phyloP scores from a whole-genome alignment of 345 rosid genomes.

The Raphanus raphanistrum region DNA sequence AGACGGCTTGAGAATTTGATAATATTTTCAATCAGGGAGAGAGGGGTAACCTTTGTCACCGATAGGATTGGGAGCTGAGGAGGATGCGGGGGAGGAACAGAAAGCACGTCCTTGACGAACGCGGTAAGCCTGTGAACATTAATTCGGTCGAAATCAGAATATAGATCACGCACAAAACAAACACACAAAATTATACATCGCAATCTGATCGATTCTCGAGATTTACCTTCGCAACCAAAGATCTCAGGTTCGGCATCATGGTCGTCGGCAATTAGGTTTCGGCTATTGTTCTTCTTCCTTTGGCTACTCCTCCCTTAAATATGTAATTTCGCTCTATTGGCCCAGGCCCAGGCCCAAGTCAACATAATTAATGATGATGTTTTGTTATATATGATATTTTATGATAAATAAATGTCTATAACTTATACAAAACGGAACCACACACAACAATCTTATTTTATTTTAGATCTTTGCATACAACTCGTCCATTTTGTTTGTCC shows the following conservation, averaged over 20 bases:
- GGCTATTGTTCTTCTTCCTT: no score
- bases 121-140: neutral
- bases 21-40: no score
- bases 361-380: neutral
- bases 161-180: neutral
- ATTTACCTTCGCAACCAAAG: neutral
- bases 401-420: no score
- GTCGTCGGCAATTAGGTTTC: neutral
- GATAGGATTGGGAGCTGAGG: neutral
- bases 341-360: neutral
- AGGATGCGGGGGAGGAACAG: neutral
- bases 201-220: neutral
- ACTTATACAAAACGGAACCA: no score
- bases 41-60: neutral
- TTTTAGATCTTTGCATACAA: no score
- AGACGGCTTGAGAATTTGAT: neutral
- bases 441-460: no score
- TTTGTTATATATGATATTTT: no score
- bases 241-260: neutral
- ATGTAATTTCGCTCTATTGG: neutral
- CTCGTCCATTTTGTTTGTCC: no score
- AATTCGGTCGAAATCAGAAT: neutral
- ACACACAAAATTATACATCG: neutral
- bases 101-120: neutral
- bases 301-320: neutral